Base-by-base conservation (phyloP, 116 monocot genomes). In the Zostera marina region DNA sequence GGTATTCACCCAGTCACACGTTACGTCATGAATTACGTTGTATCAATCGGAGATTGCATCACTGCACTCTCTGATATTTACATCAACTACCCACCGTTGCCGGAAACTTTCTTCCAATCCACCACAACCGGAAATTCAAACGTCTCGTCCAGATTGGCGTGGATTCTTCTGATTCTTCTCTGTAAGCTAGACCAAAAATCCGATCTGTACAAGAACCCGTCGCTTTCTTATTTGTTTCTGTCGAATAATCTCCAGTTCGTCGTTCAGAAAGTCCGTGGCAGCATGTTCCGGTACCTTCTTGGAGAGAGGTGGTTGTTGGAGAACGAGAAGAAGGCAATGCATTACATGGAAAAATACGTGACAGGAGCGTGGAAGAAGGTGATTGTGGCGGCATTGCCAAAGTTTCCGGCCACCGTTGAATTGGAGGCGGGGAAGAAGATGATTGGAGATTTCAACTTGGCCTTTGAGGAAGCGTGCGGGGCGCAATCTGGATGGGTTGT, bases 171-270 rank as follows among this genome's bases (percentile, higher is more conserved):
- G 16, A 62, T 81, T 17, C 62, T 86, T 10, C 62, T 86, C 22
- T 81, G 76, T 66, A 86, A 78, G 66, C 60, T 86, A 14, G 86
- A 86, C 59, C 43, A 53, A 42, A 86, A 81, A 67, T 75, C 81
- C 12, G 68, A 66, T 54, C 8, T 62, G 15, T 81, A 78, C 68
- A 52, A 60, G 14, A 46, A 65, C 16, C 63, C 20, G 20, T 52
- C 78, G 0, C 60, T 81, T 23, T 73, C 81, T 9, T 78, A 86
- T 52, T 70, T 81, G 41, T 86, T 81, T 52, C 78, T 86, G 11
- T 72, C 75, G 12, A 86, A 78, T 76, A 87, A 87, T 55, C 47
- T 81, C 7, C 59, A 65, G 24, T 87, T 79, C 74, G 61, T 87
- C 20, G 62, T 76, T 19, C 47, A 54, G 11, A 79, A 74, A 45